Evolutionary conservation across 192 early-diverging fungal species (phyloP).

Genomic region (Neocallimastix lanati): DNA sequence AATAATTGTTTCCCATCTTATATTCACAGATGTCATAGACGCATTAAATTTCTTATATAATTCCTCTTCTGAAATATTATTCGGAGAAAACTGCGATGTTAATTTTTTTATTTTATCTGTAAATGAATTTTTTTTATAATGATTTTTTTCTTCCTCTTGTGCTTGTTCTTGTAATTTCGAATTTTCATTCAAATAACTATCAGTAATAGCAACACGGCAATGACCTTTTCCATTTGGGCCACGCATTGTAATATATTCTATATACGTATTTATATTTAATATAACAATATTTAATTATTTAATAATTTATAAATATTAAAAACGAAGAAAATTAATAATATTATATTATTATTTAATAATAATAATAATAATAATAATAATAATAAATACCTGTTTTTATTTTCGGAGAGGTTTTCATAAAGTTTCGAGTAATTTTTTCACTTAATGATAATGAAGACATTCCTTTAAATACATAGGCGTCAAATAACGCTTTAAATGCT

Average conservation of each 20-base stretch:
- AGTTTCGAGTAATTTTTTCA: conserved; percentile 44
- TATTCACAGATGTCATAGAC: neutral
- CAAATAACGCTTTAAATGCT: conserved; percentile 58
- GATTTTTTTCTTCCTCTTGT: neutral
- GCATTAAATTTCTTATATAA: neutral
- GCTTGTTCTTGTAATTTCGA: neutral
- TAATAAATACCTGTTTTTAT: neutral
- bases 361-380: no score
- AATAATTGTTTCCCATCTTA: neutral
- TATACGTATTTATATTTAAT: no score
- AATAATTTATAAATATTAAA: no score
- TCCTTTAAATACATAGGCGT: conserved; percentile 65
- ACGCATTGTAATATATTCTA: conserved; percentile 89
- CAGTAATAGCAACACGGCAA: conserved; percentile 49
- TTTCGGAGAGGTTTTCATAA: conserved; percentile 1
- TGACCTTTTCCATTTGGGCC: conserved; percentile 77
- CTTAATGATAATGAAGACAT: conserved; percentile 20
- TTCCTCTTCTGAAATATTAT: neutral
- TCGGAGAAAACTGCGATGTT: neutral
- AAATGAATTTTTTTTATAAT: neutral
- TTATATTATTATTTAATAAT: no score
- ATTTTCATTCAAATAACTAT: neutral
- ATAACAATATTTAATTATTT: no score
- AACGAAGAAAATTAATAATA: no score
- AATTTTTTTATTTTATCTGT: neutral